These are phyloP conservation scores for Phytophthora pisi DNA, from an alignment of 352 stramenopile genomes.

Conservation along the genomic window DNA sequence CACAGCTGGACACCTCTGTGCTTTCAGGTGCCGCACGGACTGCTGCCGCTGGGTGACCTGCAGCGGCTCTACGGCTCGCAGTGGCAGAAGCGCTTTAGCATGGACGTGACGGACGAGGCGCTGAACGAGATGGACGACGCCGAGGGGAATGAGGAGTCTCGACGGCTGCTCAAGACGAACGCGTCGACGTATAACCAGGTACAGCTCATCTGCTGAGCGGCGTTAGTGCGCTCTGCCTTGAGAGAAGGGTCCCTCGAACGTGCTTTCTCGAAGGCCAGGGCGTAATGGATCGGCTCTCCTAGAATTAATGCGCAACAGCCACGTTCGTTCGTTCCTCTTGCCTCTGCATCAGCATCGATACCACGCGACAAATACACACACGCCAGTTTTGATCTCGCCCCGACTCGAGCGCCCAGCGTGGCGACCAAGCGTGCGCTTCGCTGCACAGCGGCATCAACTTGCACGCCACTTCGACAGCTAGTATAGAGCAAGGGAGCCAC, in stretches of 20 bases:
- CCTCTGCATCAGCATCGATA: not conserved
- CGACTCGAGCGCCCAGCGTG: not conserved
- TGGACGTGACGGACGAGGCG: constrained; percentile 53
- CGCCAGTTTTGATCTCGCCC: constrained; percentile 16
- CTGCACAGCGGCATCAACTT: not conserved
- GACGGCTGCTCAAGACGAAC: constrained; percentile 39
- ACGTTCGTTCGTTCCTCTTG: constrained; percentile 13
- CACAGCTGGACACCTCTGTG: constrained; percentile 71
- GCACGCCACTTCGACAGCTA: not conserved
- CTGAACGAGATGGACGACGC: constrained; percentile 49
- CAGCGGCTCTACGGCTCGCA: constrained; percentile 36
- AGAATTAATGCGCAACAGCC: constrained; percentile 18
- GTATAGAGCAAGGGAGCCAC: not conserved
- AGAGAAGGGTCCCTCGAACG: constrained; percentile 22
- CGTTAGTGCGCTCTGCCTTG: constrained; percentile 13
- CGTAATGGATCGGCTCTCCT: constrained; percentile 10
- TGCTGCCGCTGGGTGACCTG: constrained; percentile 40
- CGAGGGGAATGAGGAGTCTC: constrained; percentile 29
- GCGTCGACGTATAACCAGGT: constrained; percentile 44
- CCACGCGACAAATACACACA: constrained; percentile 21
- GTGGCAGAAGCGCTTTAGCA: constrained; percentile 56
- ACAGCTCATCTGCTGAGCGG: constrained; percentile 50
- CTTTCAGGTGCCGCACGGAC: constrained; percentile 41
- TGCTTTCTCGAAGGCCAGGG: constrained; percentile 22
- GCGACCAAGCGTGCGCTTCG: not conserved